Base-by-base conservation (phyloP, 2,329 filamentous ascomycete species). In the Sclerotinia nivalis region DNA sequence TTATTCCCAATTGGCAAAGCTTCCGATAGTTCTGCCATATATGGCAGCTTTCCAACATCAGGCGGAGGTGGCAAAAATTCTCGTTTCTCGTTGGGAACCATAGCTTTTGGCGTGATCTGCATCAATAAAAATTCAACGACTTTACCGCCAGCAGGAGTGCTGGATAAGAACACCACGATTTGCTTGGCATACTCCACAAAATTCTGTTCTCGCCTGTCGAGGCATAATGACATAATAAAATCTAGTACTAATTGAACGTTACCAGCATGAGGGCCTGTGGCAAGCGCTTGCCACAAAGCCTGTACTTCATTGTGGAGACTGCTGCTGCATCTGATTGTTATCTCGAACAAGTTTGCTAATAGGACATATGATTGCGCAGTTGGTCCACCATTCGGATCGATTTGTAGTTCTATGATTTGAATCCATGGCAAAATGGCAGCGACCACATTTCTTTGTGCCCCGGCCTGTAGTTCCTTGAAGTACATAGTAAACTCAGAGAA, bases 141-240 rank as follows among this genome's bases (percentile, higher is more conserved):
- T 77, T 97, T 96, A 61, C 92, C 90, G 0, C 94, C 94, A 2
- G 94, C 89, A 78, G 81, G 91, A 77, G 87, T 97, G 73, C 93
- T 96, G 0, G 96, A 96, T 7, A 99, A 80, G 79, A 97, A 98
- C 0, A 99, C 96, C 22, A 98, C 93, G 66, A 99, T 96, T 80
- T 99, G 96, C 82, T 98, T 99, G 7, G 95, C 95, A 78, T 96
- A 97, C 75, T 97, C 93, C 69, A 99, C 95, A 79, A 97, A 99
- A 76, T 97, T 98, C 77, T 99, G 96, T 79, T 99, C 96, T 62
- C 95, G 89, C 45, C 95, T 89, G 76, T 99, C 96, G 15, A 99
- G 83, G 75, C 96, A 99, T 6, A 98, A 86, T 40, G 89, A 90
- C 80, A 99, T 98, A 80, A 99, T 96, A 78, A 99, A 99, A 79